Evolutionary conservation across 768 basidiomycete species (phyloP).

Genomic region (Rhodotorula babjevae): DNA sequence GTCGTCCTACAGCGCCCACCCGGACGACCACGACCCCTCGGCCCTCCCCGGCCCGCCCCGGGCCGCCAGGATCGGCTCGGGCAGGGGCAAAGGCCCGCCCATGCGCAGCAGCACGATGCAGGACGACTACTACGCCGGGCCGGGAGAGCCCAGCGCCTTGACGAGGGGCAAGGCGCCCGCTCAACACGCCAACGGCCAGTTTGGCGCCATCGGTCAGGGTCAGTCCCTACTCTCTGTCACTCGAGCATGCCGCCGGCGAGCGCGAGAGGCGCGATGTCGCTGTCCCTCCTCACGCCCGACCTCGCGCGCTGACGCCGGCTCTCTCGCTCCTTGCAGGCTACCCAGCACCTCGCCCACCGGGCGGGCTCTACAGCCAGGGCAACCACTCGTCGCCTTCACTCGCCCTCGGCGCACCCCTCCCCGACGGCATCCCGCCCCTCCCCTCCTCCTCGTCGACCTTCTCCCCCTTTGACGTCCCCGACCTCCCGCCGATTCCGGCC

Average conservation of each 20-base stretch:
- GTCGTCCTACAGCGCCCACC: background rate
- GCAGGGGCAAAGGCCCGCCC: conserved; percentile 14
- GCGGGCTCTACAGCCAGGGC: conserved; percentile 34
- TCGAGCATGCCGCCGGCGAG: background rate
- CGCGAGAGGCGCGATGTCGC: background rate
- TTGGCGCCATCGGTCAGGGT: conserved; percentile 31
- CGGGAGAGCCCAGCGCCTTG: conserved; percentile 25
- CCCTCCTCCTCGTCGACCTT: conserved; percentile 9
- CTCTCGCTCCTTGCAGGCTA: background rate
- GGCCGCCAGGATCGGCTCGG: background rate
- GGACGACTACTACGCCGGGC: conserved; percentile 28
- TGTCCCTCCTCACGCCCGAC: too few species aligned
- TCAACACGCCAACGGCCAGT: background rate
- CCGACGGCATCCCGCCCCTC: background rate
- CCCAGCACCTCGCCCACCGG: background rate
- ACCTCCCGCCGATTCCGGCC: conserved; percentile 20
- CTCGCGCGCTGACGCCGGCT: background rate
- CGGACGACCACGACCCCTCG: too few species aligned
- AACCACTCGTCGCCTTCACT: conserved; percentile 38
- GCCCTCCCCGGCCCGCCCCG: background rate
- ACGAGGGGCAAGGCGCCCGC: conserved; percentile 22
- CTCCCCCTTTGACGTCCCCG: conserved; percentile 25
- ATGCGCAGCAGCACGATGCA: conserved; percentile 27
- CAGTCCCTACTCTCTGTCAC: background rate
- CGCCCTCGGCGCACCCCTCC: background rate